These are phyloP conservation scores for Blyttiomyces sp. DNA, from an alignment of 371 early-diverging fungal genomes.

Conservation along the genomic window DNA sequence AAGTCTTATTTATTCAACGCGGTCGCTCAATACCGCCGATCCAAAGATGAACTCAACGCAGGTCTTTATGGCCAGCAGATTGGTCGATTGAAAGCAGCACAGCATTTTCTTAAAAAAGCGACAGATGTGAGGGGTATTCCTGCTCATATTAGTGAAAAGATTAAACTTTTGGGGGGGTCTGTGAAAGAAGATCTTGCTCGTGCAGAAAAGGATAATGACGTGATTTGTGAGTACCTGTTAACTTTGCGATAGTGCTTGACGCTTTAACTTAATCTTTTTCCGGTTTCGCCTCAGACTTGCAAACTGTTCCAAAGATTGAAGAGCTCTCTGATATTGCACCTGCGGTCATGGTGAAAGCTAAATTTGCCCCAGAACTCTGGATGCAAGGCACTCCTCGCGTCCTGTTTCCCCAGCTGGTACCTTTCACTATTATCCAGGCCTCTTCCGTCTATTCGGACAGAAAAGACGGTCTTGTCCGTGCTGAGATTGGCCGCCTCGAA, in stretches of 20 bases:
- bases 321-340: constrained; percentile 58
- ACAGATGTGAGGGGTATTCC: neutral
- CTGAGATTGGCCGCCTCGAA: constrained; percentile 51
- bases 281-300: no score
- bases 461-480: constrained; percentile 64
- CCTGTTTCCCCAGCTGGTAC: constrained; percentile 79
- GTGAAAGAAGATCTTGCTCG: constrained; percentile 29
- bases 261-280: no score
- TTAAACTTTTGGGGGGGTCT: constrained; percentile 5
- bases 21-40: constrained; percentile 71
- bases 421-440: constrained; percentile 87
- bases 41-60: constrained; percentile 63
- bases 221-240: constrained; percentile 74
- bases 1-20: constrained; percentile 71
- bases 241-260: no score
- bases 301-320: constrained; percentile 59
- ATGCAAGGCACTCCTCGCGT: constrained; percentile 61
- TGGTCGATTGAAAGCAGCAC: constrained; percentile 66
- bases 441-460: constrained; percentile 75
- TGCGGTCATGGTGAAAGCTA: constrained; percentile 71
- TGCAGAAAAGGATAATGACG: constrained; percentile 85
- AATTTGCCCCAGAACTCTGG: constrained; percentile 53
- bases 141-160: neutral
- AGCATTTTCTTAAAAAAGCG: constrained; percentile 45
- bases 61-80: constrained; percentile 85